phyloP scores from a whole-genome alignment of 208 protist genomes.

The Leishmania arabica region DNA sequence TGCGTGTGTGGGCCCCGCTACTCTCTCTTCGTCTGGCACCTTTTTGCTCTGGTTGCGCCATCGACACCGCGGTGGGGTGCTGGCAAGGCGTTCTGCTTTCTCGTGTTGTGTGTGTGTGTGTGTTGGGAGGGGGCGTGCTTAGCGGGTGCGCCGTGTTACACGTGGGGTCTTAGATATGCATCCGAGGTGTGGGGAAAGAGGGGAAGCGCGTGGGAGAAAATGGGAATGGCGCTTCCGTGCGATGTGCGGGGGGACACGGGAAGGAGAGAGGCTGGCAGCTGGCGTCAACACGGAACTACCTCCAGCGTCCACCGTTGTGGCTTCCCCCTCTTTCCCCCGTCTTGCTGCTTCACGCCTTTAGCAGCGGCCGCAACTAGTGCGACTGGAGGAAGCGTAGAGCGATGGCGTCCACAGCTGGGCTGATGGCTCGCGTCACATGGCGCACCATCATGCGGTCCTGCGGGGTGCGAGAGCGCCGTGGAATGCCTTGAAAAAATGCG shows the following conservation, averaged over 20 bases:
- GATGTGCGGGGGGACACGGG: neutral
- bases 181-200: neutral
- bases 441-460: conserved; percentile 79
- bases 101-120: neutral
- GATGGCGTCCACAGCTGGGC: conserved; percentile 58
- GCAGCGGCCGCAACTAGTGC: conserved; percentile 6
- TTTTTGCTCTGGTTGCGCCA: neutral
- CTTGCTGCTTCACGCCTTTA: neutral
- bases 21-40: neutral
- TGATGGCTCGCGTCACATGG: conserved; percentile 44
- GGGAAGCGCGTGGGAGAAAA: neutral
- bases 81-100: neutral
- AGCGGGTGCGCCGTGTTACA: neutral
- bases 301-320: neutral
- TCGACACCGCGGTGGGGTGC: neutral
- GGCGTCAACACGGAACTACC: neutral
- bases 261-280: neutral
- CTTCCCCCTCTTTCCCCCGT: neutral
- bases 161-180: neutral
- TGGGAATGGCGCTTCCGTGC: neutral
- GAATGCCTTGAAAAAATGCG: conserved; percentile 50
- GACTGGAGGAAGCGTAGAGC: conserved; percentile 66
- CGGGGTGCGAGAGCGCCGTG: conserved; percentile 43
- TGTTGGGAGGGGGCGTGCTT: neutral
- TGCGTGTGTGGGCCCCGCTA: neutral